Evolutionary conservation across 1,139 yeast species (phyloP).

Genomic region (Candida smagusa): DNA sequence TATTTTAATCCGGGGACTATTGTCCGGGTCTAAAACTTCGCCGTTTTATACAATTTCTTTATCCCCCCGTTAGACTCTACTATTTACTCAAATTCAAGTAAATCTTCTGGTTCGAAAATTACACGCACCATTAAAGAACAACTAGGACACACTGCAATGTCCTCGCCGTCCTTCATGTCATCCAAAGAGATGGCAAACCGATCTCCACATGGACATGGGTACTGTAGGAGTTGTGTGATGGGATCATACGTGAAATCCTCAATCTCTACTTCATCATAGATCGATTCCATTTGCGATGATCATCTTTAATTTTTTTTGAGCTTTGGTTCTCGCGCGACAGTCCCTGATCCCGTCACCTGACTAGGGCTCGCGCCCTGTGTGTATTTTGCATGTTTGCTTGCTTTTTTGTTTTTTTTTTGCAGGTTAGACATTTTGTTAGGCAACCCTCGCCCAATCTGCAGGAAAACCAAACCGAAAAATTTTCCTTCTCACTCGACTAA

Average conservation of each 20-base stretch:
- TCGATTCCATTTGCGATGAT: conserved; percentile 43
- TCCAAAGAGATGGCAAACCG: conserved; percentile 81
- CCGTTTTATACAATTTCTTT: no score
- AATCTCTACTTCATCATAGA: conserved; percentile 93
- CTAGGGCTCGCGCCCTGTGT: conserved; percentile 12
- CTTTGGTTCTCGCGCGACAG: not conserved
- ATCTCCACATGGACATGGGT: conserved; percentile 99
- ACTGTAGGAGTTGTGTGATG: conserved; percentile 72
- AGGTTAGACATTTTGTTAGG: conserved; percentile 4
- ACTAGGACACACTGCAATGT: conserved; percentile 93
- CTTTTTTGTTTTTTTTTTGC: not conserved
- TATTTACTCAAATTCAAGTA: conserved; percentile 27
- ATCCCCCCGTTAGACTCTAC: no score
- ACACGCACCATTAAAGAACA: conserved; percentile 93
- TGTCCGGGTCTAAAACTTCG: no score
- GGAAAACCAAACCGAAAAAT: conserved; percentile 6
- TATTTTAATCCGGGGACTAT: no score
- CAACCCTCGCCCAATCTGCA: conserved; percentile 1
- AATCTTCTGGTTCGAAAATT: conserved; percentile 65
- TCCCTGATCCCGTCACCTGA: not conserved
- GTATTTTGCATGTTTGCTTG: not conserved
- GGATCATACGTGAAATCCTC: conserved; percentile 95
- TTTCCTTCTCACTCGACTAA: conserved; percentile 6
- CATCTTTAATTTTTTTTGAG: not conserved
- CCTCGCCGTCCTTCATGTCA: conserved; percentile 87